These are phyloP conservation scores for Saxispiralis lemnorum DNA, from an alignment of 495 filamentous ascomycete species.

Conservation along the genomic window DNA sequence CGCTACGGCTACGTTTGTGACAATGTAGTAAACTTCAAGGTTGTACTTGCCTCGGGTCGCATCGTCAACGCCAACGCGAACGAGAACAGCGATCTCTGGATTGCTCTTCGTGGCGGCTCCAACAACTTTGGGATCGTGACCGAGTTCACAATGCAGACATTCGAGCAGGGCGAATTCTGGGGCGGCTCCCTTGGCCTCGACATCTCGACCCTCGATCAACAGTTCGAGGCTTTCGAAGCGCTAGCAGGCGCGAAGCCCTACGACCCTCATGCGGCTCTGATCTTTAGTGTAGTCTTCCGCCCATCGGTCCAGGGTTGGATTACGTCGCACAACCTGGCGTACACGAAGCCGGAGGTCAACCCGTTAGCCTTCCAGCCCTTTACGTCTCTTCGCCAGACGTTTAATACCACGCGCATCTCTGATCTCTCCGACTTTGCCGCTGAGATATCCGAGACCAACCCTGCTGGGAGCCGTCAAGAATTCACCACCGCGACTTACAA, in stretches of 20 bases:
- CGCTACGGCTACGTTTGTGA: conserved; percentile 10
- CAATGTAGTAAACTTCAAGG: conserved; percentile 21
- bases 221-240: conserved; percentile 4
- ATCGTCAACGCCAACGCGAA: conserved; percentile 17
- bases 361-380: conserved; percentile 5
- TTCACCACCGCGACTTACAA: conserved; percentile 7
- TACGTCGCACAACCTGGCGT: conserved; percentile 5
- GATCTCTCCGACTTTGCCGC: neutral
- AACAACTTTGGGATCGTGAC: conserved; percentile 30
- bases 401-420: neutral
- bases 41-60: conserved; percentile 17
- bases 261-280: conserved; percentile 1
- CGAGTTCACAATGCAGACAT: conserved; percentile 10
- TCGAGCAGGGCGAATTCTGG: conserved; percentile 6
- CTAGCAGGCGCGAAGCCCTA: neutral
- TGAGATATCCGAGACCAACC: neutral
- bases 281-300: neutral
- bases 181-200: conserved; percentile 13
- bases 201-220: neutral
- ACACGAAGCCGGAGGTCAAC: neutral
- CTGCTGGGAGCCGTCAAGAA: neutral
- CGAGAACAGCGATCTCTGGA: conserved; percentile 21
- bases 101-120: conserved; percentile 26
- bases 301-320: neutral
- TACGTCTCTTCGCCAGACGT: conserved; percentile 1